Evolutionary conservation across 805 yeast species (phyloP).

Genomic region (Millerozyma acaciae): DNA sequence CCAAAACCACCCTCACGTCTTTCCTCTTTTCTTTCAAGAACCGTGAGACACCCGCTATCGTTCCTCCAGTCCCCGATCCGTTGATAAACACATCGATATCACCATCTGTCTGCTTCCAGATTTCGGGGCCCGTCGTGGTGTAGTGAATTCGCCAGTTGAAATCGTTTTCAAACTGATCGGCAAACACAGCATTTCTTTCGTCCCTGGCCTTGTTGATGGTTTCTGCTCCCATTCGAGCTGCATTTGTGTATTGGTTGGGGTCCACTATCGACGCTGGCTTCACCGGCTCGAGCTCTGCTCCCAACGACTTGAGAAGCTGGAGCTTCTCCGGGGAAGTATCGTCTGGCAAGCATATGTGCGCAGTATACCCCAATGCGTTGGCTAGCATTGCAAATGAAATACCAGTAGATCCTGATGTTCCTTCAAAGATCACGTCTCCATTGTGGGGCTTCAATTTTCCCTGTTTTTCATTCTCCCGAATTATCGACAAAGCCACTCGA

Average conservation of each 20-base stretch:
- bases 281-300: conserved; percentile 81
- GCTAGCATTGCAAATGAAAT: conserved; percentile 90
- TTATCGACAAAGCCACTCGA: conserved; percentile 84
- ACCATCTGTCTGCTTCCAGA: conserved; percentile 67
- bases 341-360: conserved; percentile 93
- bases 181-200: conserved; percentile 66
- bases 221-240: conserved; percentile 69
- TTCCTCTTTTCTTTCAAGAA: conserved; percentile 57
- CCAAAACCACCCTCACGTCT: conserved; percentile 54
- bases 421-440: conserved; percentile 83
- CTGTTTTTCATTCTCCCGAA: conserved; percentile 57
- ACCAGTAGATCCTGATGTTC: conserved; percentile 96
- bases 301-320: conserved; percentile 63
- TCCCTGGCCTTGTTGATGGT: conserved; percentile 40
- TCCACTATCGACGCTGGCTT: conserved; percentile 95
- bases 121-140: conserved; percentile 69
- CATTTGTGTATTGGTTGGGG: conserved; percentile 87
- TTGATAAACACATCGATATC: conserved; percentile 72
- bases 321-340: conserved; percentile 87
- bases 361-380: conserved; percentile 79
- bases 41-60: conserved; percentile 83
- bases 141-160: conserved; percentile 86
- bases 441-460: conserved; percentile 56
- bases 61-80: conserved; percentile 98
- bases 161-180: conserved; percentile 93